Conservation (phyloP, 1,284 basidiomycete species). For the Ceratobasidium sp. region DNA sequence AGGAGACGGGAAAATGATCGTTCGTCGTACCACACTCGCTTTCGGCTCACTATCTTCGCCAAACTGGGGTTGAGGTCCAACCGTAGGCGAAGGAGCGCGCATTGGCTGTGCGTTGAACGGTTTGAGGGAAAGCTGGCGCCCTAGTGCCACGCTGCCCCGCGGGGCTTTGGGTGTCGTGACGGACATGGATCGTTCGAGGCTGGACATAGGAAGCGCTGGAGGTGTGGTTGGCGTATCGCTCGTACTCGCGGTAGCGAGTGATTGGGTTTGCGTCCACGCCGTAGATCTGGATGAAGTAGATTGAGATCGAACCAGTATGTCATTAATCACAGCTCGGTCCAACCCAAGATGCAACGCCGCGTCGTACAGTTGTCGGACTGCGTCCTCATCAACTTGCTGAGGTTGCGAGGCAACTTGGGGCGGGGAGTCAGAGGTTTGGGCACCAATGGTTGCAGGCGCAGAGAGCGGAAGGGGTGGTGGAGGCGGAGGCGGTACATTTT, state of each 20-base stretch:
- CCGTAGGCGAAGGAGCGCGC: neutral
- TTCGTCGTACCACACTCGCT: conserved; percentile 71
- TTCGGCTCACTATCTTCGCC: conserved; percentile 49
- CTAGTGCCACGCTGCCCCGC: conserved; percentile 20
- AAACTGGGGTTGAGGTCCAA: conserved; percentile 13
- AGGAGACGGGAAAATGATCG: conserved; percentile 78
- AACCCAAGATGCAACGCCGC: conserved; percentile 78
- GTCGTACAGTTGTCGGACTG: conserved; percentile 75
- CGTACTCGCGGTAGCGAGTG: conserved; percentile 18
- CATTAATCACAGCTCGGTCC: conserved; percentile 73
- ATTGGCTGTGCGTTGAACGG: conserved; percentile 18
- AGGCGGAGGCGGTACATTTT: conserved; percentile 2
- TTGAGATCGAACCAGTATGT: conserved; percentile 72
- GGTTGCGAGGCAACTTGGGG: neutral
- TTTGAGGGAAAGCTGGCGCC: conserved; percentile 40
- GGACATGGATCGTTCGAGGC: conserved; percentile 24
- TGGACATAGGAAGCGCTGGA: conserved; percentile 15
- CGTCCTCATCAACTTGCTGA: conserved; percentile 55
- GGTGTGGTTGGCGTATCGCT: conserved; percentile 18
- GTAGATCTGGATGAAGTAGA: conserved; percentile 66
- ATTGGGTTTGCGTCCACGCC: conserved; percentile 27
- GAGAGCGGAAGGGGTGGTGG: neutral
- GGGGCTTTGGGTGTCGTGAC: conserved; percentile 41
- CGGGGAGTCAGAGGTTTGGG: neutral
- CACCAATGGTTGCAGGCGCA: neutral